Evolutionary conservation across 148 eudicot genomes (phyloP).

Genomic region (Hydrangea macrophylla): DNA sequence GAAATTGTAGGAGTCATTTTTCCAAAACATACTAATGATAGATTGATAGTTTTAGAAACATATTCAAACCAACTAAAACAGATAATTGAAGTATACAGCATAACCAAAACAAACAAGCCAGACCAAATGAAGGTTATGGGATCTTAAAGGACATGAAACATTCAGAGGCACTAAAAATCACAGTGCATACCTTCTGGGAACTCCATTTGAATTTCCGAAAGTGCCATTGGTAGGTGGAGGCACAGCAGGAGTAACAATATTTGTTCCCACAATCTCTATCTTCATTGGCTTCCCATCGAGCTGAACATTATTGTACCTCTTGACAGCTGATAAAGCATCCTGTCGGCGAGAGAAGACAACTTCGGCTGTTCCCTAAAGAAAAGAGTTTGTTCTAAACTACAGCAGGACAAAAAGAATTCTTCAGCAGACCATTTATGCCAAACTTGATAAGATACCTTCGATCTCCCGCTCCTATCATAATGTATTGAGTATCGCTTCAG

Average conservation of each 20-base stretch:
- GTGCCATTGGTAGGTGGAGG: conserved; percentile 33
- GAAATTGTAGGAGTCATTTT: neutral
- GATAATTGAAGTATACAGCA: neutral
- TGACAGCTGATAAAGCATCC: conserved; percentile 79
- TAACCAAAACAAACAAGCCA: neutral
- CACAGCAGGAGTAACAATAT: conserved; percentile 40
- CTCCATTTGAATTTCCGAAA: conserved; percentile 29
- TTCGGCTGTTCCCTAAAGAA: conserved; percentile 80
- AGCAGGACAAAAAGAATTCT: conserved; percentile 14
- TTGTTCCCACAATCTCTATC: conserved; percentile 76
- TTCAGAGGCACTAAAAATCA: neutral
- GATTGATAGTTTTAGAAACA: neutral
- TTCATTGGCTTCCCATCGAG: conserved; percentile 95
- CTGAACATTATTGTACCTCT: conserved; percentile 84
- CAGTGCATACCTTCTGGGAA: conserved; percentile 41
- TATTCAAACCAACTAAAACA: neutral
- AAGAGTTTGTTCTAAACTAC: conserved; percentile 12
- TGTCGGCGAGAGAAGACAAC: conserved; percentile 63
- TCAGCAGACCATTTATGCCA: conserved; percentile 3
- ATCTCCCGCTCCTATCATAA: conserved; percentile 78
- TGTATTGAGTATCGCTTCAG: conserved; percentile 60
- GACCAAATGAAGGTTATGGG: neutral
- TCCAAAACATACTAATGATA: neutral
- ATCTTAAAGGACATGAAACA: neutral
- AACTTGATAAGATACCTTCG: conserved; percentile 54